Conservation (phyloP, 179 eudicot species). For the Nepenthes alata region DNA sequence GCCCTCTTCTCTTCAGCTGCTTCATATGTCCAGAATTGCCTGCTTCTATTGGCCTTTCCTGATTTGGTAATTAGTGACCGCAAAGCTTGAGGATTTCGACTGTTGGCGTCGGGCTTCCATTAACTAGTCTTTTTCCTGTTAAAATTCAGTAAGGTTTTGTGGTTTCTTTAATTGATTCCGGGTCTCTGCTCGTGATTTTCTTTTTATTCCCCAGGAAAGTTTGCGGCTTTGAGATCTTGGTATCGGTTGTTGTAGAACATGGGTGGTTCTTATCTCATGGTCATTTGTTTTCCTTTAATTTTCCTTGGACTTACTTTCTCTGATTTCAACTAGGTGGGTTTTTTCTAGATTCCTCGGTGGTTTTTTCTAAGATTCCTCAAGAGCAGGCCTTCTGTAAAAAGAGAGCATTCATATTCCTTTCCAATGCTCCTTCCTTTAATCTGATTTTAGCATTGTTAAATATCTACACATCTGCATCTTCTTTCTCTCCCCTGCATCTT, state of each 20-base stretch:
- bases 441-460: conserved; percentile 26
- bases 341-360: conserved; percentile 27
- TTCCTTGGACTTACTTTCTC: conserved; percentile 17
- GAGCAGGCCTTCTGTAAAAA: conserved; percentile 18
- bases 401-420: conserved; percentile 68
- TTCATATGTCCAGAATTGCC: neutral
- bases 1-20: neutral
- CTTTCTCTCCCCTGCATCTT: conserved; percentile 11
- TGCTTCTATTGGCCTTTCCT: conserved; percentile 13
- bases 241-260: conserved; percentile 8
- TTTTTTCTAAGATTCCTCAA: conserved; percentile 67
- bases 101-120: neutral
- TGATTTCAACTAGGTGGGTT: conserved; percentile 23
- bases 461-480: conserved; percentile 37
- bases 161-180: neutral
- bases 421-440: conserved; percentile 38
- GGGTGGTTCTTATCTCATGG: conserved; percentile 11
- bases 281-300: conserved; percentile 6
- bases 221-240: neutral
- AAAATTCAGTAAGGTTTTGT: too few relatives aligned
- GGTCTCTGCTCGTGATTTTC: conserved; percentile 1
- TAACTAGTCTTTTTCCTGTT: neutral
- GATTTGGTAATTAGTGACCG: conserved; percentile 10
- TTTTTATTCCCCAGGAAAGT: conserved; percentile 6
- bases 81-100: neutral